Evolutionary conservation across 305 asterid genomes (phyloP), one percentile per base, ranked within the genome.

Genomic region (Fraxinus angustifolia): DNA sequence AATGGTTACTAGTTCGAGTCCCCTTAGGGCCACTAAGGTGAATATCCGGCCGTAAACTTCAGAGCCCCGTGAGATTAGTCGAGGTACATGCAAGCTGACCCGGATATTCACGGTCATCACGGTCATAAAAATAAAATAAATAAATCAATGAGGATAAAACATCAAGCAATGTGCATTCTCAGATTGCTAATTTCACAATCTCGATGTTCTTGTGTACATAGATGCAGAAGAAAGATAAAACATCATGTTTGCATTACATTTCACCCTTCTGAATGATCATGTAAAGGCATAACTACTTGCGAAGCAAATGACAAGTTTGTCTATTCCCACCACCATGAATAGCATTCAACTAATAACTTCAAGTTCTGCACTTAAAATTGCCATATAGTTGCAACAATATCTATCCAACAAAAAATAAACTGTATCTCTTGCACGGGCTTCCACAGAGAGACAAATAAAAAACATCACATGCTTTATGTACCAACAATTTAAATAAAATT

Each of bases 211-310:
- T 3, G 60, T 16, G 7, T 50, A 50, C 60, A 4, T 50, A 14
- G 60, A 14, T 50, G 21, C 60, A 50, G 60, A 79, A 77, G n/a
- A 56, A 84, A 17, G 16, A 19, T 78, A 21, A 12, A 80, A 58
- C 65, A 58, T 58, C 30, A 58, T n/a, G 28, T 19, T 19, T 19
- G 28, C 68, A 58, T 6, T 58, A n/a, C 28, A n/a, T 58, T 58
- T 58, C 23, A 17, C 68, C 68, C 30, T 19, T 48, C 58, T 16
- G 19, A 48, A 48, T 48, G 58, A 48, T 14, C 58, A 14, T 48
- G 58, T 48, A 48, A 48, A 48, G 58, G 58, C 58, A 48, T 10
- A 48, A 48, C 58, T 16, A 48, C 19, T 48, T 48, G 17, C 60
- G 17, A 48, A 48, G 60, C 60, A 48, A 48, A 48, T 42, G 53